These are phyloP conservation scores for Pseudogymnoascus sp. DNA, from an alignment of 2,329 filamentous ascomycete species.

Conservation along the genomic window DNA sequence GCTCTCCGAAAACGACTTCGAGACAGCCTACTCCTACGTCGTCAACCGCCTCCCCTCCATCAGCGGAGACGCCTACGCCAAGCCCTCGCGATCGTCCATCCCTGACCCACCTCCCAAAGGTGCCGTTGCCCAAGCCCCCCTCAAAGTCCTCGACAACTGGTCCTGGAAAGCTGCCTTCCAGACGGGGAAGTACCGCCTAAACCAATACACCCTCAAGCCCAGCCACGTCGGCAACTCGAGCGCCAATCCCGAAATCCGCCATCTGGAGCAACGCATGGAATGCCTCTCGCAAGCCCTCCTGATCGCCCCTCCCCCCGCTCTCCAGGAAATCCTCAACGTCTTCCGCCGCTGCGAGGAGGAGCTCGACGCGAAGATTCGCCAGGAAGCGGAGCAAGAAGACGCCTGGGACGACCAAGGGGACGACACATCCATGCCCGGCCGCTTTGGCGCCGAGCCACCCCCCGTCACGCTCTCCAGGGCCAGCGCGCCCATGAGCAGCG, in stretches of 20 bases:
- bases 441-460: constrained; percentile 35
- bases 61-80: constrained; percentile 3
- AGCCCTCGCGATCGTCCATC: constrained; percentile 8
- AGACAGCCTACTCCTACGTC: constrained; percentile 79
- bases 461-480: constrained; percentile 27
- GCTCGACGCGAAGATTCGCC: constrained; percentile 55
- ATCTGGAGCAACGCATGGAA: constrained; percentile 74
- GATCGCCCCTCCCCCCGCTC: constrained; percentile 58
- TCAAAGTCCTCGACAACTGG: constrained; percentile 47
- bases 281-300: constrained; percentile 68
- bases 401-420: constrained; percentile 63
- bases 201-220: constrained; percentile 42
- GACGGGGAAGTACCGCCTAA: constrained; percentile 65
- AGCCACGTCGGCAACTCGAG: constrained; percentile 53
- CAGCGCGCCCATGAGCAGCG: constrained; percentile 23
- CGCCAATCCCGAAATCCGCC: constrained; percentile 55
- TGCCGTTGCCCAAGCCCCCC: constrained; percentile 20
- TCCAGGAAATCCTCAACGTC: constrained; percentile 66
- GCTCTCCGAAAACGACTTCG: constrained; percentile 69
- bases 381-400: constrained; percentile 60
- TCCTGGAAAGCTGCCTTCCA: constrained; percentile 73
- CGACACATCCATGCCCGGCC: constrained; percentile 46
- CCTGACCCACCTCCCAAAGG: constrained; percentile 16
- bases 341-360: constrained; percentile 75
- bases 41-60: constrained; percentile 54